Evolutionary conservation across 208 protist genomes (phyloP), one percentile per base, ranked within the genome.

Genomic region (Trypanosoma caninum): DNA sequence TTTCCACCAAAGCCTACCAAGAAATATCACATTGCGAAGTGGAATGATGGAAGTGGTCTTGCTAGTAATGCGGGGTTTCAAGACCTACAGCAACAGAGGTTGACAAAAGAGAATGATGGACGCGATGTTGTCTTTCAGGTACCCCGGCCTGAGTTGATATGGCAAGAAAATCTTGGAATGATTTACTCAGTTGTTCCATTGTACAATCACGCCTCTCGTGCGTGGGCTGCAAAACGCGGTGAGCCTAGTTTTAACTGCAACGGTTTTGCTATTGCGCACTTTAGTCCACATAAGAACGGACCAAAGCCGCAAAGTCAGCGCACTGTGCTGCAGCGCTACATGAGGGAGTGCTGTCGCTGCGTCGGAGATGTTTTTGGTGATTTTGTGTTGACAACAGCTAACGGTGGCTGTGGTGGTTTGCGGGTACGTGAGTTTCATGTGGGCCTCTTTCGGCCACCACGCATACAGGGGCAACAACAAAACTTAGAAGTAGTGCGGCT

Each of bases 391-490:
- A 58, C 23, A 25, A 35, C 48, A 18, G 4, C 13, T 16, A 16
- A 33, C 51, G 33, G 51, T 9, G 34, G 30, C 18, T 25, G 30
- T 30, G 59, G 59, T 38, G 48, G 59, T 22, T 38, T 65, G 16
- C 59, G 59, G 14, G 59, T 65, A 37, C 33, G 59, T n/a, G 59
- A 65, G 59, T 65, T 57, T 50, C 50, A 65, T 22, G 59, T 65
- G 22, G 59, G 59, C 3, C 59, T 65, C n/a, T 20, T 16, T 2
- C 59, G 50, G n/a, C 59, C 37, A 16, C 44, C 11, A 28, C 25
- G n/a, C n/a, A n/a, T n/a, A n/a, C n/a, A n/a, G n/a, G n/a, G n/a
- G n/a, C n/a, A n/a, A n/a, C n/a, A n/a, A n/a, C n/a, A n/a, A n/a
- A n/a, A 11, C 13, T 18, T 34, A 10, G 22, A 3, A 20, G 18